Base-by-base conservation (phyloP, 1,284 basidiomycete species). In the Xerocomus nothofagi region DNA sequence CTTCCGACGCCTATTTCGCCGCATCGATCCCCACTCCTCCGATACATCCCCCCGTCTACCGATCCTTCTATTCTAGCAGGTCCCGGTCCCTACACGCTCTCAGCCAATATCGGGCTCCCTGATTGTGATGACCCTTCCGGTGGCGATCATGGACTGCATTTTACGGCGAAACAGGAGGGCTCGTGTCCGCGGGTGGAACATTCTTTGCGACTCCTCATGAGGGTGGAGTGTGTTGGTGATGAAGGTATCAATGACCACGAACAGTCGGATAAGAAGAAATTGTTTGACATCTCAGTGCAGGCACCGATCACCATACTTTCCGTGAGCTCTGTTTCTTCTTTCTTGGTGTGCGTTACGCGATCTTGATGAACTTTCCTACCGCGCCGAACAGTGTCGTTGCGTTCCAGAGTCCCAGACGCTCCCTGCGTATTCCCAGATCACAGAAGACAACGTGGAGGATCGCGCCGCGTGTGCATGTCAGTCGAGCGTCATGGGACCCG, bases 251-350 rank as follows among this genome's bases (percentile, higher is more conserved):
- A 93, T 59, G 60, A 78, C 14, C 86, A 83, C 63, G 84, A 76
- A 4, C 48, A 49, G 18, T 41, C 10, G 2, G 45, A 86, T 18
- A 86, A 82, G 62, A 76, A 82, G 54, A 93, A 88, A 69, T 71
- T 88, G 59, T 95, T 91, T 69, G 95, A 98, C 66, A 94, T 98
- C 59, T 86, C 96, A 45, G 82, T 98, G 38, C 92, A 93, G 63
- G 84, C 84, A 0, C 91, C 91, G 0, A 76, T 95, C 15, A 80
- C 87, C 38, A 81, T 93, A 49, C 80, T 93, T 42, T 91, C 89
- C 1, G 90, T 92, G 55, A 53, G 58, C 18, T 9, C 26, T 33
- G 4, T 23, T 33, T 27, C 37, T n/a, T 43, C 34, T 27, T 24
- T 29, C 3, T 11, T 17, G 3, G n/a, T 29, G 2, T 41, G 12